Conservation (phyloP, 495 filamentous ascomycete species). For the Chaetomium tenue region DNA sequence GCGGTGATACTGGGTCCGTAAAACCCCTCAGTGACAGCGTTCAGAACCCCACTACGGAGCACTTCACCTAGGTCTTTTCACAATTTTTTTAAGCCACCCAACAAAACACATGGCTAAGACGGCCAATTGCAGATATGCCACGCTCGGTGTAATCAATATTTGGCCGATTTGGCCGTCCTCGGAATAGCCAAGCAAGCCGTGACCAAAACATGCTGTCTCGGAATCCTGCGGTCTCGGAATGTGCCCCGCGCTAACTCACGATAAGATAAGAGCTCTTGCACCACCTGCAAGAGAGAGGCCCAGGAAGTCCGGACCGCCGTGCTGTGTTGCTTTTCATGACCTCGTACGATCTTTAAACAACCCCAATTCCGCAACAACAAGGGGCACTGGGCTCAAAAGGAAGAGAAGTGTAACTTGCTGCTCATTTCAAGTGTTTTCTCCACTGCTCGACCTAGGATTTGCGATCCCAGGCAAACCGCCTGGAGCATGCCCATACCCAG, state of each 20-base stretch:
- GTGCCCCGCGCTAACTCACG: conserved; percentile 30
- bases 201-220: neutral
- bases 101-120: neutral
- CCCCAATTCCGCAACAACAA: neutral
- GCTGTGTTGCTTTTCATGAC: conserved; percentile 16
- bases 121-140: conserved; percentile 3
- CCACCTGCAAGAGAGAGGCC: neutral
- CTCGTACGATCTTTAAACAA: conserved; percentile 9
- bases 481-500: conserved; percentile 30
- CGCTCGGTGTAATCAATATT: neutral
- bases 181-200: neutral
- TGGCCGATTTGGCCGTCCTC: conserved; percentile 1
- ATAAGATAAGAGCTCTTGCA: conserved; percentile 40
- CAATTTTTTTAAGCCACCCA: conserved; percentile 1
- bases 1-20: conserved; percentile 13
- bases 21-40: conserved; percentile 17
- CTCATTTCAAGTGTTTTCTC: neutral
- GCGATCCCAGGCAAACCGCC: conserved; percentile 25
- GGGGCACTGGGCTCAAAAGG: neutral
- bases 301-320: neutral
- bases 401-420: neutral
- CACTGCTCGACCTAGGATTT: conserved; percentile 16
- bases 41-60: conserved; percentile 8
- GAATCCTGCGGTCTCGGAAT: conserved; percentile 11
- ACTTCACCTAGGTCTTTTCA: neutral